Evolutionary conservation across 495 filamentous ascomycete genomes (phyloP), one percentile per base, ranked within the genome.

Genomic region (Tuber magnatum): DNA sequence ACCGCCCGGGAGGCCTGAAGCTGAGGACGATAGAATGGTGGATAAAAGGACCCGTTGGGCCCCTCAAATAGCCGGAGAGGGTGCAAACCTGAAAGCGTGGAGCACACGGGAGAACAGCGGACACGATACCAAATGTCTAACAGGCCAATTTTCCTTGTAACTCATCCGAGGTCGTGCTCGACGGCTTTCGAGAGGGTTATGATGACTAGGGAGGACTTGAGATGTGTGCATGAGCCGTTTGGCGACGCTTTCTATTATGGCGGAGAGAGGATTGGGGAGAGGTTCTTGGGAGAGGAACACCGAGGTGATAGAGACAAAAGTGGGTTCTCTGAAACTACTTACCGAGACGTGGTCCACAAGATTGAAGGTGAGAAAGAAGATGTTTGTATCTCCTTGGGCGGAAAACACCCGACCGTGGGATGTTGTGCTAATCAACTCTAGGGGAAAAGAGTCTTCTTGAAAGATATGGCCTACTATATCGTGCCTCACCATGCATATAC

Each of bases 101-200:
- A 35, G 28, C 32, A 32, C 28, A 32, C 56, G 3, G 32, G 4
- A 18, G 14, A 32, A 35, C 3, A 65, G 3, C 6, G 7, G 14
- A 35, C 14, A 28, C 3, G 35, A 65, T 16, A 65, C 32, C 0
- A 8, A 5, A 65, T 65, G 56, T 35, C 56, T 65, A 65, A 18
- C 56, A 94, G 91, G 81, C 92, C 93, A 61, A 92, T 99, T 81
- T 97, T 97, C 79, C 88, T 96, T 70, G 94, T 91, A 38, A 97
- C 95, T 73, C 95, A 98, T 84, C 95, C 95, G 9, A 87, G 95
- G 80, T 91, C 95, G 74, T 97, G 93, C 84, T 97, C 94, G 14
- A 97, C 95, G 35, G 95, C 94, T 0, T 99, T 97, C 84, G 95
- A 99, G 85, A 87, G 94, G 81, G 95, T 97, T 76, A 97, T 99